phyloP scores from a whole-genome alignment of 108 stramenopile species.

The Cyclotella atomus region DNA sequence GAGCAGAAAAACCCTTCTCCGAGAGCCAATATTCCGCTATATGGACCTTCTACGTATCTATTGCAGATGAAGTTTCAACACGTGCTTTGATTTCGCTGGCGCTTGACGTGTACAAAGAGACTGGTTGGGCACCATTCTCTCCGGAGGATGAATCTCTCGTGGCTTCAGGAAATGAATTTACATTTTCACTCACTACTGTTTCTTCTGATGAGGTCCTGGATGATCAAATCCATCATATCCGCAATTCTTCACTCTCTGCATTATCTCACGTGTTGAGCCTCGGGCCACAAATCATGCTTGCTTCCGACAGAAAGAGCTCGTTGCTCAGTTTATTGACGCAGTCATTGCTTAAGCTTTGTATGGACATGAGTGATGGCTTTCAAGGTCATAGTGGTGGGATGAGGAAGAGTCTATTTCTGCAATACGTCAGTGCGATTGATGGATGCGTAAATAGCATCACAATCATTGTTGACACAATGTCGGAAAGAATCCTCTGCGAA shows the following conservation, averaged over 20 bases:
- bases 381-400: conserved; percentile 41
- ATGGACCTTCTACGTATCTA: conserved; percentile 19
- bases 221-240: conserved; percentile 11
- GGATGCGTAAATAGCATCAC: conserved; percentile 28
- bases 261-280: conserved; percentile 7
- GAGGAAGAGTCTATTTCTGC: conserved; percentile 7
- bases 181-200: conserved; percentile 26
- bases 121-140: conserved; percentile 8
- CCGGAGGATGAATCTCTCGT: background rate
- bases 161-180: background rate
- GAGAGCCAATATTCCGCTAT: conserved; percentile 8
- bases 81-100: conserved; percentile 25
- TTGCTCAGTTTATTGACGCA: conserved; percentile 13
- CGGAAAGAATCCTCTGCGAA: conserved; percentile 7
- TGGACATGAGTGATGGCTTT: conserved; percentile 30
- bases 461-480: conserved; percentile 10
- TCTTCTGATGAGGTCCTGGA: conserved; percentile 30
- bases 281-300: conserved; percentile 2
- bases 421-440: conserved; percentile 30
- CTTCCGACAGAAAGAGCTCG: conserved; percentile 11
- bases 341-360: conserved; percentile 24
- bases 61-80: conserved; percentile 34
- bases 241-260: conserved; percentile 13
- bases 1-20: background rate
- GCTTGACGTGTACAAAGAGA: conserved; percentile 2